A percentile compares a stretch with the other conserved stretches of the same genome.
Evolutionary conservation across 2,329 filamentous ascomycete species (phyloP).

Genomic region (Arthrobotrys sphaeroides): DNA sequence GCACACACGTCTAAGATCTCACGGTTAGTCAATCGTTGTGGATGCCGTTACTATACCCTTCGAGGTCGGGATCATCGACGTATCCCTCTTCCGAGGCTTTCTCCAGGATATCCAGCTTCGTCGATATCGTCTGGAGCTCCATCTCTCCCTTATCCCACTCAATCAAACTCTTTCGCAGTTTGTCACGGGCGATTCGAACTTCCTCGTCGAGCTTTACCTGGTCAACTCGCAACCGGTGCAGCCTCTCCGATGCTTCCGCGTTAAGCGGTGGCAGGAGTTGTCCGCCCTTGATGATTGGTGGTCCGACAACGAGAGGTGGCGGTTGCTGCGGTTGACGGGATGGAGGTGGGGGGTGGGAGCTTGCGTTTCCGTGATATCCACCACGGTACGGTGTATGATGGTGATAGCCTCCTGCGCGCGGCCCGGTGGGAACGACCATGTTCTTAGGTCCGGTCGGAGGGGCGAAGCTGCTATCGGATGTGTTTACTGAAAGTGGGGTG

Average conservation of each 20-base stretch:
- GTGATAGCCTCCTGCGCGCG: conserved; percentile 51
- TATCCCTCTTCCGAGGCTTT: conserved; percentile 45
- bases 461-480: conserved; percentile 70
- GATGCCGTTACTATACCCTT: conserved; percentile 42
- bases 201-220: conserved; percentile 57
- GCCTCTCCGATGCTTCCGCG: conserved; percentile 55
- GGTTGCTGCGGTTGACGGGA: conserved; percentile 41
- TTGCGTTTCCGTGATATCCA: conserved; percentile 56
- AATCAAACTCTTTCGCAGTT: conserved; percentile 56
- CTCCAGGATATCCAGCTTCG: conserved; percentile 56
- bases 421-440: conserved; percentile 60
- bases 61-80: conserved; percentile 26
- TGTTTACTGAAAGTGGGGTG: conserved; percentile 63
- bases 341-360: conserved; percentile 54
- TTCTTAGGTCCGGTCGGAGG: conserved; percentile 70
- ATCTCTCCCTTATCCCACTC: conserved; percentile 57
- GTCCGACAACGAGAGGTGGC: conserved; percentile 39
- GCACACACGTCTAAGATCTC: not conserved
- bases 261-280: conserved; percentile 57
- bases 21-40: conserved; percentile 9
- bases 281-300: conserved; percentile 56
- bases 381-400: conserved; percentile 55
- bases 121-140: conserved; percentile 56
- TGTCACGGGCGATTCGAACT: conserved; percentile 55
- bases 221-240: conserved; percentile 55